Evolutionary conservation across 2,329 filamentous ascomycete species (phyloP).

Genomic region (Hypoxylon sp.): DNA sequence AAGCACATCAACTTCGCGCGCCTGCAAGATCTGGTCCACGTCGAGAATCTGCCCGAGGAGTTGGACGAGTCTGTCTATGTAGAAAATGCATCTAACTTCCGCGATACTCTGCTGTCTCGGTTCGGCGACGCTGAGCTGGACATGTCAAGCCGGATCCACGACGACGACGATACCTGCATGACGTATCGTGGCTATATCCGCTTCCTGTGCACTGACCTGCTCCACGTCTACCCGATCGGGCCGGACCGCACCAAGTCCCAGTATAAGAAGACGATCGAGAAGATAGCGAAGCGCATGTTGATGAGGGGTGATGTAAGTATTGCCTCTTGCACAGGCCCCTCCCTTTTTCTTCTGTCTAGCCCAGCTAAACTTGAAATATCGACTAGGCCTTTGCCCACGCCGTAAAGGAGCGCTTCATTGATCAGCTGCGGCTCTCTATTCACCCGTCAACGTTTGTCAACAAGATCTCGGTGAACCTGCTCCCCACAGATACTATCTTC

Average conservation of each 20-base stretch:
- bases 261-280: slow-evolving; percentile 58
- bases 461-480: slow-evolving; percentile 59
- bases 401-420: slow-evolving; percentile 54
- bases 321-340: too few species aligned
- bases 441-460: slow-evolving; percentile 57
- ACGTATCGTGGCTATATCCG: slow-evolving; percentile 63
- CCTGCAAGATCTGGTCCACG: slow-evolving; percentile 56
- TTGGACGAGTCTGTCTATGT: slow-evolving; percentile 55
- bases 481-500: slow-evolving; percentile 55
- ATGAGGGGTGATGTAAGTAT: slow-evolving; percentile 59
- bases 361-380: slow-evolving; percentile 17
- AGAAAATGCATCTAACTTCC: slow-evolving; percentile 59
- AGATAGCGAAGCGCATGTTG: slow-evolving; percentile 64
- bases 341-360: background rate
- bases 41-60: slow-evolving; percentile 50
- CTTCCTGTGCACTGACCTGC: slow-evolving; percentile 60
- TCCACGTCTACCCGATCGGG: slow-evolving; percentile 52
- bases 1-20: slow-evolving; percentile 58
- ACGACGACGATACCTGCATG: slow-evolving; percentile 57
- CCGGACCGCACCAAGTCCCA: slow-evolving; percentile 51
- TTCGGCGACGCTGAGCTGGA: slow-evolving; percentile 55
- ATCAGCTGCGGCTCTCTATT: slow-evolving; percentile 61
- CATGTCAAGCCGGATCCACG: slow-evolving; percentile 52
- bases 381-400: slow-evolving; percentile 60
- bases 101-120: slow-evolving; percentile 55